A percentile compares a stretch with the other conserved stretches of the same genome.
Conservation (phyloP, 1,284 basidiomycete species). For the Entoloma clypeatum region DNA sequence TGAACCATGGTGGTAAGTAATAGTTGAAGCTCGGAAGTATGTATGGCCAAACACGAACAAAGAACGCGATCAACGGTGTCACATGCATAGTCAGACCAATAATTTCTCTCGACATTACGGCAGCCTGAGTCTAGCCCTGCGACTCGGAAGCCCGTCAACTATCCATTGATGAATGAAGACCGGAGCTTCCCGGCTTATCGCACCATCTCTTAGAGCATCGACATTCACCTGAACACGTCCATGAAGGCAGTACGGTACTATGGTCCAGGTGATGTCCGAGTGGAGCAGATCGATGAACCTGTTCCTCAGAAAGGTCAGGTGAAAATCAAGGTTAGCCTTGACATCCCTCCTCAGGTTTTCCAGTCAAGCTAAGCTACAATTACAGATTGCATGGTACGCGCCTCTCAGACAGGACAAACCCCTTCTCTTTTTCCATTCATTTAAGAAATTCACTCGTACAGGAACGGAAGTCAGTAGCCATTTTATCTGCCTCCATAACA, state of each 20-base stretch:
- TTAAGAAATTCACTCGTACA: slow-evolving; percentile 6
- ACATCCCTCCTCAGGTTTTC: neutral
- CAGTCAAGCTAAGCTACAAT: neutral
- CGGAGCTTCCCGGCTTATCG: neutral
- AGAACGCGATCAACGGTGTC: no score
- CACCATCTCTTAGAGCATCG: neutral
- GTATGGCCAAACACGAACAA: no score
- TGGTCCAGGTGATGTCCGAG: slow-evolving; percentile 30
- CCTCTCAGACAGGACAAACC: no score
- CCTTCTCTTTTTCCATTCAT: neutral
- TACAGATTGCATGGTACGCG: slow-evolving; percentile 27
- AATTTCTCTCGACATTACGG: no score
- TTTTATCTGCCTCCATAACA: no score
- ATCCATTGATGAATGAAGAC: neutral
- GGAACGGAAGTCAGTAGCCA: slow-evolving; percentile 31
- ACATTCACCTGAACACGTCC: neutral
- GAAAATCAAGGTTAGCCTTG: slow-evolving; percentile 27
- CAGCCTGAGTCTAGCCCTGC: no score
- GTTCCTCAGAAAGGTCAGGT: slow-evolving; percentile 25
- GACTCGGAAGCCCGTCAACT: no score
- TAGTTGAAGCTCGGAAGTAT: no score
- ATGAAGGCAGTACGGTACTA: slow-evolving; percentile 34
- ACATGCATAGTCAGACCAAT: no score
- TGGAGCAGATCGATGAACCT: slow-evolving; percentile 30
- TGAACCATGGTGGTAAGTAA: no score